phyloP scores from a whole-genome alignment of 1,284 basidiomycete genomes.

The Tetrapyrgos nigripes region DNA sequence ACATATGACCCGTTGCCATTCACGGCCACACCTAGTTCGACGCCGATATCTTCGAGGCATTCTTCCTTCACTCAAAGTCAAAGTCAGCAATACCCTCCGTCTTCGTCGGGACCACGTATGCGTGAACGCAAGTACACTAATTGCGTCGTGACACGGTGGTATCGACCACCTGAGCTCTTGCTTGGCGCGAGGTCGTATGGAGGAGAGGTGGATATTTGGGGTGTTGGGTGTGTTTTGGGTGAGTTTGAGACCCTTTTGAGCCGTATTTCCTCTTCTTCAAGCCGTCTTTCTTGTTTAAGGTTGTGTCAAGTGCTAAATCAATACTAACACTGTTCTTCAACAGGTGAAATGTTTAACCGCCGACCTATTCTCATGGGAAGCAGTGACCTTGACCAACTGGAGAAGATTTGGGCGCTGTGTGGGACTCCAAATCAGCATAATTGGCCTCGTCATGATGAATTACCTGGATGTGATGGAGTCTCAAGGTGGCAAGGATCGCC shows the following conservation, averaged over 20 bases:
- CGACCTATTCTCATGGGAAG: constrained; percentile 89
- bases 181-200: constrained; percentile 91
- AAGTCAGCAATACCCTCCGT: too few relatives aligned
- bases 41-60: constrained; percentile 52
- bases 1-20: constrained; percentile 62
- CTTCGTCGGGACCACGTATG: neutral
- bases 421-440: constrained; percentile 84
- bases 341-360: constrained; percentile 92
- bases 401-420: constrained; percentile 90
- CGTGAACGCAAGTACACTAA: constrained; percentile 88
- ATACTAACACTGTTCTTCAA: neutral
- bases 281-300: constrained; percentile 91
- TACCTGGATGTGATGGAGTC: constrained; percentile 85
- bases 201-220: constrained; percentile 97
- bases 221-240: constrained; percentile 76
- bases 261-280: constrained; percentile 33
- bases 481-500: constrained; percentile 54
- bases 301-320: too few relatives aligned
- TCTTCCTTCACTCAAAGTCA: too few relatives aligned
- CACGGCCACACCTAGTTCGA: constrained; percentile 33
- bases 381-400: constrained; percentile 90
- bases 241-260: constrained; percentile 2
- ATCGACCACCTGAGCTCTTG: constrained; percentile 94
- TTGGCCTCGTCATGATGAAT: constrained; percentile 82
- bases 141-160: constrained; percentile 99